Conservation (phyloP, 1,284 basidiomycete species). For the Puccinia brachypodii region DNA sequence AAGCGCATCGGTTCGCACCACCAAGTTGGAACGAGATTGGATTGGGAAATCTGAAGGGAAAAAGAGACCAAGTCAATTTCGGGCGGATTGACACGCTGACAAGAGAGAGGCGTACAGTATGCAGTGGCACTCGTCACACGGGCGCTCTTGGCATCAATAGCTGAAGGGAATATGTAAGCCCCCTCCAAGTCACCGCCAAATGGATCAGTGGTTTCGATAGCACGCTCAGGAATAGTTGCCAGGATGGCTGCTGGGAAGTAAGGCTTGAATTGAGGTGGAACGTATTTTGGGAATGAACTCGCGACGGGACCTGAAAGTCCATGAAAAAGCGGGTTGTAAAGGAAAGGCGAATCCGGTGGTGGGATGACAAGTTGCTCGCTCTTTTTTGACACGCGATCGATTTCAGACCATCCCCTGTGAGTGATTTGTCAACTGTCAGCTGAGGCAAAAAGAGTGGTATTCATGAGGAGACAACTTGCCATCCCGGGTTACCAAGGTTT, state of each 20-base stretch:
- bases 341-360: not conserved
- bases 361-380: constrained; percentile 19
- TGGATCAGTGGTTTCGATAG: not conserved
- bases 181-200: constrained; percentile 27
- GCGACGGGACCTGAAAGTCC: not conserved
- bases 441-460: not conserved
- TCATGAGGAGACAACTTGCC: not conserved
- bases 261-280: constrained; percentile 16
- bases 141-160: constrained; percentile 18
- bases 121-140: constrained; percentile 44
- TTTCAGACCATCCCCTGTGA: constrained; percentile 36
- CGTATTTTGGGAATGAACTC: constrained; percentile 36
- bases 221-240: not conserved
- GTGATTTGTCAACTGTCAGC: not conserved
- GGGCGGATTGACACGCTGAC: not conserved
- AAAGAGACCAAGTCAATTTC: not conserved
- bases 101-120: constrained; percentile 17
- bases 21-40: constrained; percentile 22
- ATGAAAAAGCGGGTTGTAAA: constrained; percentile 9
- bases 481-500: constrained; percentile 44
- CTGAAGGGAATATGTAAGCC: constrained; percentile 35
- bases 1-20: constrained; percentile 2
- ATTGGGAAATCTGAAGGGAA: constrained; percentile 18
- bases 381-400: constrained; percentile 39
- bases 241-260: constrained; percentile 15